Evolutionary conservation across 2,329 filamentous ascomycete species (phyloP).

Genomic region (Aspergillus nomiae): DNA sequence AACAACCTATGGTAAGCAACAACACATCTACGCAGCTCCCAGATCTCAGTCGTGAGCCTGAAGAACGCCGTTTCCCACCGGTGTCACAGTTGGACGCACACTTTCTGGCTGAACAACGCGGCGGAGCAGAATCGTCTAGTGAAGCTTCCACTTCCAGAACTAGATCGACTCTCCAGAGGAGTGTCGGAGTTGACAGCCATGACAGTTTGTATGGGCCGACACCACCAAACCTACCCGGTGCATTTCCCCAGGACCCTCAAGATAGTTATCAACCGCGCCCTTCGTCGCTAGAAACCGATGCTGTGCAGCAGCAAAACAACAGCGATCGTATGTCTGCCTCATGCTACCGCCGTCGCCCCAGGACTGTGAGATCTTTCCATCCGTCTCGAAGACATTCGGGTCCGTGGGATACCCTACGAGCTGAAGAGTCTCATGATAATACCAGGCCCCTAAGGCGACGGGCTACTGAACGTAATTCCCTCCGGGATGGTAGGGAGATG

Average conservation of each 20-base stretch:
- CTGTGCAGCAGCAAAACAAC: not conserved
- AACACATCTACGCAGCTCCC: conserved; percentile 18
- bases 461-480: conserved; percentile 29
- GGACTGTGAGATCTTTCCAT: conserved; percentile 6
- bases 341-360: not conserved
- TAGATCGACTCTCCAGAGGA: not conserved
- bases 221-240: conserved; percentile 9
- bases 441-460: conserved; percentile 26
- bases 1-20: conserved; percentile 2
- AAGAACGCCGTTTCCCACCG: conserved; percentile 37
- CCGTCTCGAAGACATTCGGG: conserved; percentile 6
- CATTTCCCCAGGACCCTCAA: conserved; percentile 18
- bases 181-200: not conserved
- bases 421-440: not conserved
- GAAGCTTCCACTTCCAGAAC: not conserved
- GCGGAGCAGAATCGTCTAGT: conserved; percentile 4
- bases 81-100: conserved; percentile 43
- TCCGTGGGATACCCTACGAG: conserved; percentile 23
- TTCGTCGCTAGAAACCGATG: not conserved
- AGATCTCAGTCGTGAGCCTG: conserved; percentile 23
- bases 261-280: not conserved
- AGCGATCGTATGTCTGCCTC: too few species aligned
- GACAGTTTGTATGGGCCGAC: not conserved
- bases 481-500: conserved; percentile 12
- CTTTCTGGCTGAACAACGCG: conserved; percentile 27